Conservation (phyloP, 345 rosid genomes). For the Aquilaria malaccensis region DNA sequence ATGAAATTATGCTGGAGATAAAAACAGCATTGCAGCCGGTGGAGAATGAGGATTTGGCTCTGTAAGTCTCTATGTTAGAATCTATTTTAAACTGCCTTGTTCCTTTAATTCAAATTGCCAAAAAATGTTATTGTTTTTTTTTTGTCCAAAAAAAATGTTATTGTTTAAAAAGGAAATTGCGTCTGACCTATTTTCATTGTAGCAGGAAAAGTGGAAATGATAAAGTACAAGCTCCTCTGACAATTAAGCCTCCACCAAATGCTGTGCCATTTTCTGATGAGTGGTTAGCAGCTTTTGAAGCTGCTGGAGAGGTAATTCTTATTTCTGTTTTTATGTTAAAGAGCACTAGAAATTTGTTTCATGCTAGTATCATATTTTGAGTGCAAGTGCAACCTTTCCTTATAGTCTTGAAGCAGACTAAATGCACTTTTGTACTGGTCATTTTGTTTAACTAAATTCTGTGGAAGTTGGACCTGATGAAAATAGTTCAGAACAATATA, state of each 20-base stretch:
- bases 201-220: slow-evolving; percentile 34
- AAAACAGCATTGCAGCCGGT: slow-evolving; percentile 6
- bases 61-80: slow-evolving; percentile 32
- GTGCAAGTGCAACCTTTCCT: too few relatives aligned
- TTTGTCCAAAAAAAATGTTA: not conserved
- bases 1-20: slow-evolving; percentile 17
- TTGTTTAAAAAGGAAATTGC: not conserved
- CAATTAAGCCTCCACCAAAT: slow-evolving; percentile 46
- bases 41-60: slow-evolving; percentile 26
- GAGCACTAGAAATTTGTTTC: too few relatives aligned
- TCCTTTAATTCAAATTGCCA: not conserved
- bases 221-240: slow-evolving; percentile 32
- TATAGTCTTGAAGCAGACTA: too few relatives aligned
- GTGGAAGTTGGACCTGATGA: too few relatives aligned
- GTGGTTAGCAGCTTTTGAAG: slow-evolving; percentile 90
- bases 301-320: slow-evolving; percentile 85
- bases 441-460: too few relatives aligned
- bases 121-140: too few relatives aligned
- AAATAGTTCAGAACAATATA: too few relatives aligned
- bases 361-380: too few relatives aligned
- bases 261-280: slow-evolving; percentile 90
- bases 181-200: slow-evolving; percentile 12
- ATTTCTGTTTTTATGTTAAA: not conserved
- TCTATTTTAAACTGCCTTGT: slow-evolving; percentile 12
- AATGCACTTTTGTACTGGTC: too few relatives aligned